Conservation (phyloP, 164 flowering plant species). For the Aristolochia californica region DNA sequence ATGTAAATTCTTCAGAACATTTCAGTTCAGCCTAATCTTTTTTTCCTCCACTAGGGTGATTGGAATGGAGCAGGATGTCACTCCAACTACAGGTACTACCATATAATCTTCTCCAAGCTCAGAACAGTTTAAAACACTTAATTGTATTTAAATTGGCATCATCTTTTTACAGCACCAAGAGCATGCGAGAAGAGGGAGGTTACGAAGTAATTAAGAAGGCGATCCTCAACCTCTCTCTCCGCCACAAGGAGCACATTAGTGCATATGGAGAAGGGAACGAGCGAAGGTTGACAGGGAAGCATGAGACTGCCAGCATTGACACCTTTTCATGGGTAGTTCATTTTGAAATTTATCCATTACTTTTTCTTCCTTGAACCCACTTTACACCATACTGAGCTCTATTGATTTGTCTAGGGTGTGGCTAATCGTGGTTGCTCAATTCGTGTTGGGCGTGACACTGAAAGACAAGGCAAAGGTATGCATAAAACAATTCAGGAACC, state of each 20-base stretch:
- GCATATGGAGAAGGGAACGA: slow-evolving; percentile 99
- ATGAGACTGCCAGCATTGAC: slow-evolving; percentile 86
- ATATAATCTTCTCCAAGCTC: background rate
- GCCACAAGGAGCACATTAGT: slow-evolving; percentile 86
- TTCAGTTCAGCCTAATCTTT: background rate
- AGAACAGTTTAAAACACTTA: background rate
- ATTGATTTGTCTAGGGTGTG: slow-evolving; percentile 55
- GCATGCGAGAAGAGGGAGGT: slow-evolving; percentile 96
- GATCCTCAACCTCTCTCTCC: slow-evolving; percentile 80
- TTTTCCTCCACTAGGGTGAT: slow-evolving; percentile 51
- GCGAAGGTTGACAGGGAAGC: slow-evolving; percentile 93
- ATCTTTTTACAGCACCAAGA: slow-evolving; percentile 51
- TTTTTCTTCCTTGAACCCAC: background rate
- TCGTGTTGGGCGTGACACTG: slow-evolving; percentile 96
- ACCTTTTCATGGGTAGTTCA: slow-evolving; percentile 70
- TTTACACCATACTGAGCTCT: background rate
- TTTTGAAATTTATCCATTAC: background rate
- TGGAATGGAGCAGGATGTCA: slow-evolving; percentile 99
- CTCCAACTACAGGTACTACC: slow-evolving; percentile 80
- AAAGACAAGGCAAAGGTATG: slow-evolving; percentile 82
- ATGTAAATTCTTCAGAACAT: background rate
- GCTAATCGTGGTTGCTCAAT: slow-evolving; percentile 97
- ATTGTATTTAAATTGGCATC: background rate
- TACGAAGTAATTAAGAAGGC: slow-evolving; percentile 90
- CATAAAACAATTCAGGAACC: background rate